Evolutionary conservation across 345 rosid species (phyloP), one percentile per base, ranked within the genome.

Genomic region (Ceriops tagal): DNA sequence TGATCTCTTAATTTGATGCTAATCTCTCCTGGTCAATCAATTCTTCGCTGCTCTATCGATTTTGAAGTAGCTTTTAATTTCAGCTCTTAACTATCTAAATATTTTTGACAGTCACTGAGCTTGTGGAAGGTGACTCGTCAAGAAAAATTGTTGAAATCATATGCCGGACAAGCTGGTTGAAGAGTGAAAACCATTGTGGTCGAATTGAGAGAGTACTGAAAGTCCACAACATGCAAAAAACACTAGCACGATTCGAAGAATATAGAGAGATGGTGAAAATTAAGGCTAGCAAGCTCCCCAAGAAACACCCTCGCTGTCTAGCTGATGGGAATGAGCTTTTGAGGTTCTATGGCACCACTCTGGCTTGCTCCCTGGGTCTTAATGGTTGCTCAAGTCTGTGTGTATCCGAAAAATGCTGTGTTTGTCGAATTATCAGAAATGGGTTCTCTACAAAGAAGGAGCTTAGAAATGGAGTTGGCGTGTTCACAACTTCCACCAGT

Each of bases 141-240:
- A 88, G 99, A 72, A 92, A 95, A 72, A 95, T 95, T n/a, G 99
- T 95, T 28, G 99, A 95, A 75, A 95, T 95, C 65, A 95, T 95
- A 58, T 95, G 99, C 73, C 75, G 91, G 65, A 86, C 97, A 39
- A 91, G 96, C 73, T 91, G 96, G 99, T 79, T 88, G 35, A 89
- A 89, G 76, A 85, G 96, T 9, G 99, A 95, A 74, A 90, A 82
- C 58, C 89, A 86, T 65, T 87, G 89, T n/a, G 92, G 97, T 55
- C 77, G 99, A 75, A 89, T 95, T 55, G 97, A 95, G 66, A 72
- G 96, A 71, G 99, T 95, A 28, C 75, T 95, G 72, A 95, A 95
- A 78, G 93, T 95, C 32, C 99, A 95, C 78, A 95, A 90, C 62
- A 92, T 91, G 97, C 99, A 95, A 68, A 92, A 83, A 43, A 92